A percentile compares a stretch with the other conserved stretches of the same genome.
These are phyloP conservation scores for Achaetomiella virescens DNA, from an alignment of 495 filamentous ascomycete species.

Conservation along the genomic window DNA sequence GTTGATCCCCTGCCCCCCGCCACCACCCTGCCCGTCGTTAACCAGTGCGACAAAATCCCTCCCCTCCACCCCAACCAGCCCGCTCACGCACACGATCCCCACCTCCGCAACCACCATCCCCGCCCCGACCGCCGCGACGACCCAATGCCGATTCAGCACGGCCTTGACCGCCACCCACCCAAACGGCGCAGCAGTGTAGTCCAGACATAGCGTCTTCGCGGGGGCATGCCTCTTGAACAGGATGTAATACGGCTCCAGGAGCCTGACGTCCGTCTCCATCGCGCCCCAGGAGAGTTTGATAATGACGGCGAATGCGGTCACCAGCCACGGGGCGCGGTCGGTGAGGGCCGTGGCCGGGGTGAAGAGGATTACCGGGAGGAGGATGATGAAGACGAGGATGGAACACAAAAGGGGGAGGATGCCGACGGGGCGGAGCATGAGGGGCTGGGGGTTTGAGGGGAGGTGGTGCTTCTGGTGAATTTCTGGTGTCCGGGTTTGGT, in stretches of 20 bases:
- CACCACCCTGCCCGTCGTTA: not conserved
- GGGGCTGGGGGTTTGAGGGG: slow-evolving; percentile 56
- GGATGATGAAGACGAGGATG: slow-evolving; percentile 43
- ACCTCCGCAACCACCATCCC: slow-evolving; percentile 60
- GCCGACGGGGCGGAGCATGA: slow-evolving; percentile 57
- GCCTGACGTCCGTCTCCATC: slow-evolving; percentile 63
- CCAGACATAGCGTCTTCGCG: slow-evolving; percentile 56
- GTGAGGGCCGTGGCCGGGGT: slow-evolving; percentile 48
- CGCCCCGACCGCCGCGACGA: slow-evolving; percentile 55
- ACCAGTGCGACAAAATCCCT: slow-evolving; percentile 42
- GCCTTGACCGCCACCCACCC: slow-evolving; percentile 57
- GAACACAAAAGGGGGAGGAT: slow-evolving; percentile 50
- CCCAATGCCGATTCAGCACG: slow-evolving; percentile 54
- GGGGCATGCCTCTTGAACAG: slow-evolving; percentile 58
- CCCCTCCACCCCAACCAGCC: slow-evolving; percentile 53
- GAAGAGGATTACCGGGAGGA: slow-evolving; percentile 55
- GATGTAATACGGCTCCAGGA: slow-evolving; percentile 71
- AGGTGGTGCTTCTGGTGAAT: slow-evolving; percentile 37
- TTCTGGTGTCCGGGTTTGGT: slow-evolving; percentile 15
- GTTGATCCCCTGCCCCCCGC: slow-evolving; percentile 26
- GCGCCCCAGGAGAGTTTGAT: slow-evolving; percentile 63
- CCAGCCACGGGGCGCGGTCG: slow-evolving; percentile 55
- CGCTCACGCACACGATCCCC: slow-evolving; percentile 60
- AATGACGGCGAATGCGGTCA: slow-evolving; percentile 55
- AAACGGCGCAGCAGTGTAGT: slow-evolving; percentile 65